Conservation (phyloP, 306 rosid genomes). For the Castanospermum australe region DNA sequence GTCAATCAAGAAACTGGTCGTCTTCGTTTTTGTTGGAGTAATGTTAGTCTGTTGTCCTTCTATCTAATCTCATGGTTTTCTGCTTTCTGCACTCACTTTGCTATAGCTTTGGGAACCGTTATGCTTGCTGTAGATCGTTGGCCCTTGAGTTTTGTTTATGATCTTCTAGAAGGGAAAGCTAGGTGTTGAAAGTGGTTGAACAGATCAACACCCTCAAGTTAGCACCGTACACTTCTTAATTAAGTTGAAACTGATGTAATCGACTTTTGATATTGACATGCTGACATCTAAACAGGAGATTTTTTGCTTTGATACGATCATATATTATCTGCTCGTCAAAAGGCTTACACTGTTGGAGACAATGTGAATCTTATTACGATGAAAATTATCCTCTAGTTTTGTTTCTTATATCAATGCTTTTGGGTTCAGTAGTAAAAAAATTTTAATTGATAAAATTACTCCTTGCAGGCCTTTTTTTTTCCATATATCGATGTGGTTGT, state of each 20-base stretch:
- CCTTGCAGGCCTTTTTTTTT: background rate
- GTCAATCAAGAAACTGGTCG: constrained; percentile 95
- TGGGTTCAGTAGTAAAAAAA: background rate
- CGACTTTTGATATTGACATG: constrained; percentile 8
- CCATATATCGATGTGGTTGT: background rate
- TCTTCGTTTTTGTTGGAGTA: constrained; percentile 98
- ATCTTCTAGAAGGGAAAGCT: constrained; percentile 15
- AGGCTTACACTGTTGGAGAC: background rate
- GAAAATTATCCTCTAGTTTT: background rate
- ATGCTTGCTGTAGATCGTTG: background rate
- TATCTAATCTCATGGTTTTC: constrained; percentile 18
- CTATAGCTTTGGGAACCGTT: constrained; percentile 1
- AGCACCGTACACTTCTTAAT: constrained; percentile 5
- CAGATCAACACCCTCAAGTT: background rate
- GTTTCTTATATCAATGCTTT: background rate
- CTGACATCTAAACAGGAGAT: constrained; percentile 19
- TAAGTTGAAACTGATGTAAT: constrained; percentile 4
- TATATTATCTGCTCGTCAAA: constrained; percentile 1
- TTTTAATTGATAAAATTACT: background rate
- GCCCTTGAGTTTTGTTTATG: constrained; percentile 3
- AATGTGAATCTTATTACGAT: background rate
- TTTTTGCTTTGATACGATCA: background rate
- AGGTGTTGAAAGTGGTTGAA: constrained; percentile 13
- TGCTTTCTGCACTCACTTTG: constrained; percentile 19
- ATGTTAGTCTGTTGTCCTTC: constrained; percentile 52